phyloP scores from a whole-genome alignment of 108 stramenopile genomes.

The Cyclotella distinguenda region DNA sequence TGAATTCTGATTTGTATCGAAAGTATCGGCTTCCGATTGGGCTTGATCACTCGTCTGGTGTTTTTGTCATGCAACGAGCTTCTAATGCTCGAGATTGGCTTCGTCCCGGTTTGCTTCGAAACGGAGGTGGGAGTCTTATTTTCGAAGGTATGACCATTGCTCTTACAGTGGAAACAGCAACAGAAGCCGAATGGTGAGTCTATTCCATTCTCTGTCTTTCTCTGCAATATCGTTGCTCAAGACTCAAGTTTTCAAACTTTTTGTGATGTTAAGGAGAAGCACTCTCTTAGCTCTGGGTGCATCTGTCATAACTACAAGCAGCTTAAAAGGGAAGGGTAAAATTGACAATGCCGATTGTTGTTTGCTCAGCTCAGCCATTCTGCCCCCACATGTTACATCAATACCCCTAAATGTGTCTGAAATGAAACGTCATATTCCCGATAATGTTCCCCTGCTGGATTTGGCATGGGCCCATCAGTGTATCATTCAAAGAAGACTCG shows the following conservation, averaged over 20 bases:
- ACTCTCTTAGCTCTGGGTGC: constrained; percentile 32
- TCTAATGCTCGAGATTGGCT: constrained; percentile 36
- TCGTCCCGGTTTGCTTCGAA: constrained; percentile 24
- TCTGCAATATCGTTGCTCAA: neutral
- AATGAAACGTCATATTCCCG: constrained; percentile 19
- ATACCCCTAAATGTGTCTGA: constrained; percentile 25
- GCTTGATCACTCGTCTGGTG: constrained; percentile 27
- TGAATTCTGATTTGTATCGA: constrained; percentile 34
- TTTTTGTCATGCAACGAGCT: constrained; percentile 30
- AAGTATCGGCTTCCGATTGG: constrained; percentile 41
- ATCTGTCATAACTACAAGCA: constrained; percentile 12
- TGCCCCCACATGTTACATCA: constrained; percentile 34
- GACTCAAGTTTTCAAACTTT: neutral
- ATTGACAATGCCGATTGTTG: constrained; percentile 37
- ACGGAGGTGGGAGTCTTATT: constrained; percentile 11
- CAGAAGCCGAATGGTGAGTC: constrained; percentile 30
- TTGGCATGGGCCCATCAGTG: constrained; percentile 45
- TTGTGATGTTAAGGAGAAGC: constrained; percentile 17
- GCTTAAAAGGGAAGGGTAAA: constrained; percentile 7
- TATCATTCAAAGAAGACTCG: constrained; percentile 35
- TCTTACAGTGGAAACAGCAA: constrained; percentile 19
- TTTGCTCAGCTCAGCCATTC: constrained; percentile 18
- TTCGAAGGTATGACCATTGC: constrained; percentile 44
- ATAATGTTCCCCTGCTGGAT: constrained; percentile 25
- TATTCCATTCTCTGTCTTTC: neutral